These are phyloP conservation scores for Keithomyces neogunnii DNA, from an alignment of 2,329 filamentous ascomycete genomes.

Conservation along the genomic window DNA sequence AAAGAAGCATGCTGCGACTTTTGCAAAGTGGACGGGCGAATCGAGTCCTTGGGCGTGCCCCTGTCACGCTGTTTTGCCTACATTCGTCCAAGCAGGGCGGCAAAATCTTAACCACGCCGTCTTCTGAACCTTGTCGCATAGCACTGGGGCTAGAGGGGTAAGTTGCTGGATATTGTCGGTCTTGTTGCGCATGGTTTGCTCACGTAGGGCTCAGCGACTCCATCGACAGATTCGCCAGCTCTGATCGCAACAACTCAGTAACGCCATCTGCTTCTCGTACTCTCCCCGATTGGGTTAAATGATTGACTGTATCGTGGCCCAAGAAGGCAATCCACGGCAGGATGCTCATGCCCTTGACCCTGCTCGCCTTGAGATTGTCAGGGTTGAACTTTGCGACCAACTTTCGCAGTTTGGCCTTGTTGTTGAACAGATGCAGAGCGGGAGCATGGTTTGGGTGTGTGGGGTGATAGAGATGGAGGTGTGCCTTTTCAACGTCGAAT, in stretches of 20 bases:
- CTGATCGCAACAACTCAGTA: conserved; percentile 26
- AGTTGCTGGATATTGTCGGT: background rate
- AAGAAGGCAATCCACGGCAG: conserved; percentile 31
- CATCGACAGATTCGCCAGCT: conserved; percentile 22
- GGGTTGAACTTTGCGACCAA: conserved; percentile 16
- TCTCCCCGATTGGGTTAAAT: conserved; percentile 32
- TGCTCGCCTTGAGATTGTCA: conserved; percentile 18
- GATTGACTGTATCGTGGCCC: conserved; percentile 37
- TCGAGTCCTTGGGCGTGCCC: no score
- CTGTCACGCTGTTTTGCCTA: no score
- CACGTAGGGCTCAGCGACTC: conserved; percentile 15
- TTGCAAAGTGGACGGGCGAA: no score
- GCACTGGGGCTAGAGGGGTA: background rate
- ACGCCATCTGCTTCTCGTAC: conserved; percentile 32
- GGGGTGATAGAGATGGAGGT: conserved; percentile 47
- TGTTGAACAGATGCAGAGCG: conserved; percentile 37
- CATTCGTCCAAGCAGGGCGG: no score
- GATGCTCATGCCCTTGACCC: conserved; percentile 21
- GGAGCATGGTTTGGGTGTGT: conserved; percentile 36
- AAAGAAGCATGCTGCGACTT: no score
- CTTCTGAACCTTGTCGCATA: background rate
- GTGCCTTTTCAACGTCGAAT: conserved; percentile 38
- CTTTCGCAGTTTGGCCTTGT: conserved; percentile 21
- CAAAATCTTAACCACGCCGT: no score
- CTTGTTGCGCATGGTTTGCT: background rate